These are phyloP conservation scores for Leishmania braziliensis DNA, from an alignment of 208 protist genomes.

Conservation along the genomic window DNA sequence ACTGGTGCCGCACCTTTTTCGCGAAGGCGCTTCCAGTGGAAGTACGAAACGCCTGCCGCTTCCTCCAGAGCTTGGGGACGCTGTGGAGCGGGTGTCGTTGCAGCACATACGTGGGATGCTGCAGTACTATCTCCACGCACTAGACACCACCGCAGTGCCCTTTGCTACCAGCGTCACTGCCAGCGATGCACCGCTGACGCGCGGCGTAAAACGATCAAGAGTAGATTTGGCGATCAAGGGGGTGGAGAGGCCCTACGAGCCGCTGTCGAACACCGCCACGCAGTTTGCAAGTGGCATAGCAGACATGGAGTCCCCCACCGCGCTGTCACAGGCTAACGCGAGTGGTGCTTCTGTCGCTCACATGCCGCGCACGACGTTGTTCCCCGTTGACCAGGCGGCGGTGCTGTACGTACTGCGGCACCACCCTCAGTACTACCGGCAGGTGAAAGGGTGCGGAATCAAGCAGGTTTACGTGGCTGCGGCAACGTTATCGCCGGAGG, in stretches of 20 bases:
- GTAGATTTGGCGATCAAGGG: not conserved
- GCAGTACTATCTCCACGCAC: constrained; percentile 52
- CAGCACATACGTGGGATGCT: constrained; percentile 54
- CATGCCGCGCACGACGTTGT: constrained; percentile 43
- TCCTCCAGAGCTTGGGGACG: constrained; percentile 32
- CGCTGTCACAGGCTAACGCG: not conserved
- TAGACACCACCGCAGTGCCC: constrained; percentile 2
- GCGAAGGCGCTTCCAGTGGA: not conserved
- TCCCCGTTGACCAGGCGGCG: constrained; percentile 46
- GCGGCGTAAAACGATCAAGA: not conserved
- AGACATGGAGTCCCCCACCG: not conserved
- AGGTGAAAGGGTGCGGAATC: constrained; percentile 63
- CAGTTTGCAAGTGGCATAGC: not conserved
- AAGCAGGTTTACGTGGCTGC: constrained; percentile 52
- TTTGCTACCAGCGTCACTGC: not conserved
- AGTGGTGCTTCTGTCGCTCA: not conserved
- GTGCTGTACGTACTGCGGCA: constrained; percentile 63
- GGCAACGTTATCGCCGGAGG: not conserved
- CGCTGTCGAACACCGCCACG: not conserved
- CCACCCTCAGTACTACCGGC: constrained; percentile 66
- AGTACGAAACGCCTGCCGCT: constrained; percentile 13
- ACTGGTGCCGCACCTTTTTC: constrained; percentile 1
- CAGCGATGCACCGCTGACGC: not conserved
- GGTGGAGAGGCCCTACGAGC: not conserved
- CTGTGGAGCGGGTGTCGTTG: constrained; percentile 32